A percentile compares a stretch with the other conserved stretches of the same genome.
These are phyloP conservation scores for Lepiota venenata DNA, from an alignment of 768 basidiomycete genomes.

Conservation along the genomic window DNA sequence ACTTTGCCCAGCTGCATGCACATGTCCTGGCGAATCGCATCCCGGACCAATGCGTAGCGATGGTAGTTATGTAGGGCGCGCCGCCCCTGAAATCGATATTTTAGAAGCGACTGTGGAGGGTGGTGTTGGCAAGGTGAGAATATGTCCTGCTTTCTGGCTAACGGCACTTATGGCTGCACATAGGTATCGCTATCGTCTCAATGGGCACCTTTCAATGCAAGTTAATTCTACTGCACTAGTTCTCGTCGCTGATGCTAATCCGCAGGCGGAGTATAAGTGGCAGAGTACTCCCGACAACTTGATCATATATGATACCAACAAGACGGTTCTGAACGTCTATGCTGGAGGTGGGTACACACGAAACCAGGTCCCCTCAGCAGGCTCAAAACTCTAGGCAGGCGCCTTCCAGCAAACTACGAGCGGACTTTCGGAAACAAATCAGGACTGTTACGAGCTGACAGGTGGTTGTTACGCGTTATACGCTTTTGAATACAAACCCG, in stretches of 20 bases:
- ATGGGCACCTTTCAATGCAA: slow-evolving; percentile 57
- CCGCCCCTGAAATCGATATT: slow-evolving; percentile 67
- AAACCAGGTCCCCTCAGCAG: neutral
- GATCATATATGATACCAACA: slow-evolving; percentile 41
- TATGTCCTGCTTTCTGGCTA: neutral
- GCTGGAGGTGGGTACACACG: slow-evolving; percentile 49
- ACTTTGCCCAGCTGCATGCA: slow-evolving; percentile 28
- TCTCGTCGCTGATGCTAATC: neutral
- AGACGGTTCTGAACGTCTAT: slow-evolving; percentile 51
- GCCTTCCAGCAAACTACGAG: slow-evolving; percentile 65
- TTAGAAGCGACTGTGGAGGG: slow-evolving; percentile 48
- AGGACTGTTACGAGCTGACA: slow-evolving; percentile 53
- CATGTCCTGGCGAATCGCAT: slow-evolving; percentile 38
- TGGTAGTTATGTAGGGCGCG: slow-evolving; percentile 53
- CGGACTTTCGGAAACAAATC: slow-evolving; percentile 57
- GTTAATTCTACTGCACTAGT: slow-evolving; percentile 21
- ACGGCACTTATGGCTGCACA: neutral
- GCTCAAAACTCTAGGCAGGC: neutral
- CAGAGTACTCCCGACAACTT: slow-evolving; percentile 41
- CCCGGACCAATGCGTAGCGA: slow-evolving; percentile 37
- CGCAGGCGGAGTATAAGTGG: slow-evolving; percentile 46
- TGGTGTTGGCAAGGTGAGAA: slow-evolving; percentile 24
- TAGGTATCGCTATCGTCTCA: slow-evolving; percentile 51
- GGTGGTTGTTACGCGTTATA: slow-evolving; percentile 31
- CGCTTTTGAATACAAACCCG: slow-evolving; percentile 51